Percentiles rank a stretch among this genome's conserved stretches.
phyloP scores from a whole-genome alignment of 164 flowering plant genomes.

The Stephania cephalantha region DNA sequence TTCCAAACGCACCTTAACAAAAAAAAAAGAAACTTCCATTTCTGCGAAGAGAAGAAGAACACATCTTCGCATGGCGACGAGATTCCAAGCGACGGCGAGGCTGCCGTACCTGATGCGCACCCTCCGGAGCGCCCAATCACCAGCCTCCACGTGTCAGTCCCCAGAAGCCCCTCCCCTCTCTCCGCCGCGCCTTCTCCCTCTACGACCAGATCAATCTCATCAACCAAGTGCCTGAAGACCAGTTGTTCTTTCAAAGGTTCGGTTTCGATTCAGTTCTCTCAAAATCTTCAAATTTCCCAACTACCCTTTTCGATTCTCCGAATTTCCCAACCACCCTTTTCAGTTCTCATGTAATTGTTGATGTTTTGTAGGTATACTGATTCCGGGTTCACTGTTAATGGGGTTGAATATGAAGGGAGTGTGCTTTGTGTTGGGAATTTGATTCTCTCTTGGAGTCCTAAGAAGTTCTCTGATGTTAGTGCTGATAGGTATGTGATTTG shows the following conservation, averaged over 20 bases:
- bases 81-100: slow-evolving; percentile 43
- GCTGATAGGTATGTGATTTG: slow-evolving; percentile 46
- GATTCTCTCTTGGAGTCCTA: slow-evolving; percentile 80
- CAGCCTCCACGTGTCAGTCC: slow-evolving; percentile 7
- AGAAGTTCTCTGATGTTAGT: slow-evolving; percentile 59
- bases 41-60: not conserved
- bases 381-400: slow-evolving; percentile 76
- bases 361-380: slow-evolving; percentile 47
- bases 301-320: not conserved
- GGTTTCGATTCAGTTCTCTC: not conserved
- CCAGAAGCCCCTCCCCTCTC: slow-evolving; percentile 48
- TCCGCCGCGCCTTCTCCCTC: slow-evolving; percentile 84
- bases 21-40: too few relatives aligned
- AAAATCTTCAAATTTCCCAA: not conserved
- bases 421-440: slow-evolving; percentile 77
- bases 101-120: slow-evolving; percentile 54
- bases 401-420: slow-evolving; percentile 79
- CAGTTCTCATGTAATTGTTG: not conserved
- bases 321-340: not conserved
- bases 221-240: slow-evolving; percentile 79
- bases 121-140: slow-evolving; percentile 26
- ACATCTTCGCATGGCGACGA: slow-evolving; percentile 23
- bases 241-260: slow-evolving; percentile 80
- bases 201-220: slow-evolving; percentile 96
- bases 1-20: too few relatives aligned